phyloP scores from a whole-genome alignment of 805 yeast species.

The Torulaspora maleeae region DNA sequence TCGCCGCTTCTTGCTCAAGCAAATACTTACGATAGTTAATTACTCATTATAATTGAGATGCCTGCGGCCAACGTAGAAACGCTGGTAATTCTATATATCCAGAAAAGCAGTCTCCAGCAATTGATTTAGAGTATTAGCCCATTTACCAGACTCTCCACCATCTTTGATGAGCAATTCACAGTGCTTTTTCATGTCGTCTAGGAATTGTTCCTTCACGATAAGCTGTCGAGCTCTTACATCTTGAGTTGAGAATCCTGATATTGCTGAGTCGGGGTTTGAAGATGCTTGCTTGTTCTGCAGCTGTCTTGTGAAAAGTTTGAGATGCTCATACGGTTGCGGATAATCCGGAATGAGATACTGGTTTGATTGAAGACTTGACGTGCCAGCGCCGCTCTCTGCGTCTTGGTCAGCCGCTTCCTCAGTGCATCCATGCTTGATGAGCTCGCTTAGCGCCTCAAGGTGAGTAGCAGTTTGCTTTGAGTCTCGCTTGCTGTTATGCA shows the following conservation, averaged over 20 bases:
- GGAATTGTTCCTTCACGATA: conserved; percentile 50
- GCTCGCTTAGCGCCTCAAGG: conserved; percentile 38
- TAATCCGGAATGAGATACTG: conserved; percentile 50
- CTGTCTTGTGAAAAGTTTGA: conserved; percentile 53
- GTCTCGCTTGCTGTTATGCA: conserved; percentile 24
- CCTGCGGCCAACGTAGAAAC: neutral
- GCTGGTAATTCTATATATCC: neutral
- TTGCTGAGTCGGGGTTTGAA: neutral
- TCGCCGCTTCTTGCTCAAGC: too few species aligned
- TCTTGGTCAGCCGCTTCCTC: conserved; percentile 4
- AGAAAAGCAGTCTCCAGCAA: conserved; percentile 10
- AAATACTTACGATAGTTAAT: too few species aligned
- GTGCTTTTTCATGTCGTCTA: conserved; percentile 46
- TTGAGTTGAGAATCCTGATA: conserved; percentile 18
- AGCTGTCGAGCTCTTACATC: conserved; percentile 25
- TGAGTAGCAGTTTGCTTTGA: conserved; percentile 29
- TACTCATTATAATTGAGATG: too few species aligned
- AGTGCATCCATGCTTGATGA: conserved; percentile 42
- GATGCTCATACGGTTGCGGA: conserved; percentile 60
- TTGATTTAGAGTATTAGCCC: conserved; percentile 34
- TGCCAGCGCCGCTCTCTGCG: conserved; percentile 1
- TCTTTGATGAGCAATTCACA: conserved; percentile 52
- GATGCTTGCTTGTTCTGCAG: conserved; percentile 24
- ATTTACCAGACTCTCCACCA: conserved; percentile 68
- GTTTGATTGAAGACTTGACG: conserved; percentile 5